Evolutionary conservation across 768 basidiomycete species (phyloP), one percentile per base, ranked within the genome.

Genomic region (Kwoniella europaea): DNA sequence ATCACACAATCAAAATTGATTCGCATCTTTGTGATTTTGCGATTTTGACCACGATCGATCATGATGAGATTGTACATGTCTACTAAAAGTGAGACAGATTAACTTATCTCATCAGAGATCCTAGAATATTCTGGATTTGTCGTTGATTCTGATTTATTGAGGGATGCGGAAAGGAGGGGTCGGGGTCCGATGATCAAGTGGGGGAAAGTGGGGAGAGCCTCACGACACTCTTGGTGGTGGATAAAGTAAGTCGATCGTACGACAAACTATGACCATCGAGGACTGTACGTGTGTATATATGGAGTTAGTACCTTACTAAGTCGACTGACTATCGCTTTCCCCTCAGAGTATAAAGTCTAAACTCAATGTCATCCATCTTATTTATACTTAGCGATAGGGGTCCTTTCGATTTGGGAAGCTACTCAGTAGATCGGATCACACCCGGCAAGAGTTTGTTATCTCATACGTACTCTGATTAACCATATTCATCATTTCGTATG

Each of bases 151-250:
- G n/a, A 24, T 15, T 15, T 52, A 52, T 52, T 13, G 54, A 55
- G 10, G 54, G 54, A 55, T n/a, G 54, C 54, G 54, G 54, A 55
- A 55, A 55, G 62, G 22, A 24, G 24, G 42, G 43, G 41, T 42
- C 0, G 41, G 10, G 16, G 24, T 46, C 15, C 12, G 18, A 18
- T 50, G 46, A 18, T 13, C 13, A 50, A 50, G 46, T 50, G 46
- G 46, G 46, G 46, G 5, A 50, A 50, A 50, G 46, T 13, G 46
- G 46, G 12, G 12, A 6, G 18, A 15, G 4, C 46, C 12, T 16
- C 9, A 18, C 35, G 6, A 35, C 1, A 35, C 35, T 35, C 7
- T 35, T 35, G 35, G 35, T 35, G 35, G 35, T 35, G 35, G 35
- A 35, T 52, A 52, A 52, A 52, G 50, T 52, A 52, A 52, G 50